Evolutionary conservation across 495 filamentous ascomycete genomes (phyloP), one percentile per base, ranked within the genome.

Genomic region (Echria macrotheca): DNA sequence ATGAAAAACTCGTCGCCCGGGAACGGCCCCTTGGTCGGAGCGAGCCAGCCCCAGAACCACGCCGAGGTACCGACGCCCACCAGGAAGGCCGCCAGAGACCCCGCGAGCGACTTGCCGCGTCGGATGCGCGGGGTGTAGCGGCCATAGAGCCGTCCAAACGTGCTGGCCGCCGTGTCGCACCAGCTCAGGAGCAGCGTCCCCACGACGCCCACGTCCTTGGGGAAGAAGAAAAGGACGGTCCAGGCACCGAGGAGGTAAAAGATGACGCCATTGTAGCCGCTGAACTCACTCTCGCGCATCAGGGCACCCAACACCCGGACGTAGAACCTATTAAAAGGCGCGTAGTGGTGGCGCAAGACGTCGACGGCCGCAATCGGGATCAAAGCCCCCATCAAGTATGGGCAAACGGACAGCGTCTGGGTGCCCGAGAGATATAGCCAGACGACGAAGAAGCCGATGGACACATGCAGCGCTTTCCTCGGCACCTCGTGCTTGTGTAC

Each of bases 81-180:
- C 5, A 85, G 44, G 59, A 85, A 87, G 26, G 91, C 91, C 17
- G 93, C 91, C 15, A 87, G 49, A 31, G 85, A 93, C 0, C 93
- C 93, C 28, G 93, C 93, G 11, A 97, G 70, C 43, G 85, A 91
- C 80, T 99, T 99, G 4, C 91, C 91, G 23, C 76, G 72, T 42
- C 93, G 81, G 36, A 99, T 78, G 31, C 82, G 77, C 29, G 86
- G 87, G 14, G 93, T 99, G 57, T 95, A 87, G 42, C 86, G 81
- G 28, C 93, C 89, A 63, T 85, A 97, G 4, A 89, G 67, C 35
- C 93, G 78, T 31, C 93, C 93, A 47, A 97, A 85, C 0, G 93
- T 99, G 57, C 84, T 89, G 2, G 93, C 93, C 31, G 93, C 94
- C 4, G 94, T 96, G 60, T 99, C 93, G 64, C 93, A 99, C 93